phyloP scores from a whole-genome alignment of 1,284 basidiomycete genomes.

The Boletus calvinii region DNA sequence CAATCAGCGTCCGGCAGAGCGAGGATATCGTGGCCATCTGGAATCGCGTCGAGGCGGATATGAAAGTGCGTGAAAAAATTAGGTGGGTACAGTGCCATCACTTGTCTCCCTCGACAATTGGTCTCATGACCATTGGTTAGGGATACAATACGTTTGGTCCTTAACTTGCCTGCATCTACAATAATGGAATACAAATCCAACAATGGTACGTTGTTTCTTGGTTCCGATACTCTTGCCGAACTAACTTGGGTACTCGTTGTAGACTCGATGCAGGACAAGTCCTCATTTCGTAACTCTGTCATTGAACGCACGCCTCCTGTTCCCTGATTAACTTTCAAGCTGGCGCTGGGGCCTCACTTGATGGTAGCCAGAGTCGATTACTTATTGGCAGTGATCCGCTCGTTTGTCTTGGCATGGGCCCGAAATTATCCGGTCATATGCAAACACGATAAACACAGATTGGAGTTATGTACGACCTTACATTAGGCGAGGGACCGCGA shows the following conservation, averaged over 20 bases:
- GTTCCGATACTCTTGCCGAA: neutral
- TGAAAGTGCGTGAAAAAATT: conserved; percentile 68
- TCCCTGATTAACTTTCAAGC: conserved; percentile 17
- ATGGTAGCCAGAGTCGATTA: neutral
- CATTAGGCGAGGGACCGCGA: neutral
- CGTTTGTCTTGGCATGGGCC: conserved; percentile 5
- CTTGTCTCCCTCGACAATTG: neutral
- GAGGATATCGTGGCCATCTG: conserved; percentile 83
- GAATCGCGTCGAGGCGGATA: conserved; percentile 70
- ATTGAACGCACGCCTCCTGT: conserved; percentile 52
- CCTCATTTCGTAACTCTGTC: conserved; percentile 70
- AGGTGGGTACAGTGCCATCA: conserved; percentile 45
- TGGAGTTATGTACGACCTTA: conserved; percentile 17
- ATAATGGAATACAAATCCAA: conserved; percentile 86
- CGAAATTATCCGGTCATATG: conserved; percentile 8
- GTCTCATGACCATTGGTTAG: conserved; percentile 36
- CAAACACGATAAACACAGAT: conserved; percentile 5
- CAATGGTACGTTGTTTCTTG: conserved; percentile 52
- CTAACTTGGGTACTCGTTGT: neutral
- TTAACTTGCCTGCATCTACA: conserved; percentile 67
- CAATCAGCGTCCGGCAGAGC: conserved; percentile 78
- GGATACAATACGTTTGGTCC: conserved; percentile 64
- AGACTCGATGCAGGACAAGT: conserved; percentile 85
- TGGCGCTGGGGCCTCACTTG: neutral
- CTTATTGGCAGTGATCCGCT: conserved; percentile 1